Conservation (phyloP, 768 basidiomycete genomes). For the Rhodocollybia butyracea region DNA sequence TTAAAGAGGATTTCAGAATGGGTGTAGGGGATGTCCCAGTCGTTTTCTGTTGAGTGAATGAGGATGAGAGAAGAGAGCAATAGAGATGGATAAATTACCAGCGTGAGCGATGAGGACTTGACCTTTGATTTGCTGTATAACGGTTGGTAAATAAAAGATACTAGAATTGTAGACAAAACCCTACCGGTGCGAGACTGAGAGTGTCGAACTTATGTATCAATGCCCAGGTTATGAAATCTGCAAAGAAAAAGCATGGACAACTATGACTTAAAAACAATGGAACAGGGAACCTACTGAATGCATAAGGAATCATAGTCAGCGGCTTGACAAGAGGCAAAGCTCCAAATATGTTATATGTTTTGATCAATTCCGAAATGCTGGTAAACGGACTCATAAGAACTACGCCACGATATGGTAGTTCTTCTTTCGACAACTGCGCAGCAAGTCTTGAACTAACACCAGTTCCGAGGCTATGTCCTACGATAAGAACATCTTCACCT, state of each 20-base stretch:
- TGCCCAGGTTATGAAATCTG: conserved; percentile 54
- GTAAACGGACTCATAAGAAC: conserved; percentile 59
- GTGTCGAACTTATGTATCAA: conserved; percentile 63
- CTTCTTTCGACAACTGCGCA: conserved; percentile 43
- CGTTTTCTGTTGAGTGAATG: conserved; percentile 37
- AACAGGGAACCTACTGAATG: conserved; percentile 49
- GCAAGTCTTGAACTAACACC: conserved; percentile 62
- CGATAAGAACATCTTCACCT: conserved; percentile 60
- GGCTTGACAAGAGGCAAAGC: conserved; percentile 72
- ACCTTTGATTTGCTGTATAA: conserved; percentile 55
- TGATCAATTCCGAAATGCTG: conserved; percentile 54
- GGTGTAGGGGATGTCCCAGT: conserved; percentile 66
- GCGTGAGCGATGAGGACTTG: conserved; percentile 76
- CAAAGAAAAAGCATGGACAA: neutral
- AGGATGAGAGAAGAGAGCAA: conserved; percentile 2
- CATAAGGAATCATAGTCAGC: conserved; percentile 57
- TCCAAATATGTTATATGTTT: conserved; percentile 65
- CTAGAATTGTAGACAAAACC: conserved; percentile 15
- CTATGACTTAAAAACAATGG: neutral
- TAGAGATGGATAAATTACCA: conserved; percentile 18
- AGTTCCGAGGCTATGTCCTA: conserved; percentile 90
- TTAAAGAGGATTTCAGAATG: conserved; percentile 72
- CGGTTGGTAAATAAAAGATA: neutral
- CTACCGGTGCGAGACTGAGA: conserved; percentile 56
- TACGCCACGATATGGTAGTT: conserved; percentile 37